Evolutionary conservation across 1,139 yeast genomes (phyloP).

Genomic region (Saccharomyces hybrid): DNA sequence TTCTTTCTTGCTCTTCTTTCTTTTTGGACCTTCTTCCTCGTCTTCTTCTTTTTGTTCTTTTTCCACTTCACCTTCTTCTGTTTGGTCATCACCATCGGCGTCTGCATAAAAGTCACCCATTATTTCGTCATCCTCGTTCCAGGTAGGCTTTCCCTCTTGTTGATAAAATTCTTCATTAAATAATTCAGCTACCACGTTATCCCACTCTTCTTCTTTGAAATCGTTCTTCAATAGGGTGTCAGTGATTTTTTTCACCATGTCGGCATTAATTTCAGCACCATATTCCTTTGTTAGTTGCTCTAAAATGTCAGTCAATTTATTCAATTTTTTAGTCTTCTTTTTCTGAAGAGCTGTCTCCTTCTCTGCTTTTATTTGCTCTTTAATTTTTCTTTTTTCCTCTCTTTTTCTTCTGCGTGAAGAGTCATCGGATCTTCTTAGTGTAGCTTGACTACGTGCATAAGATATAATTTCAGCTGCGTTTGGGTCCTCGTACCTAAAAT

Average conservation of each 20-base stretch:
- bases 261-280: constrained; percentile 65
- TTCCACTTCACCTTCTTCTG: constrained; percentile 15
- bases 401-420: constrained; percentile 76
- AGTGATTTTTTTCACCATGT: constrained; percentile 52
- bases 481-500: constrained; percentile 91
- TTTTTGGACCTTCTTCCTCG: constrained; percentile 32
- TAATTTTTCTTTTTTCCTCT: constrained; percentile 55
- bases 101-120: constrained; percentile 32
- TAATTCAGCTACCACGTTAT: constrained; percentile 70
- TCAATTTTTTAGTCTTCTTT: constrained; percentile 67
- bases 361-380: constrained; percentile 44
- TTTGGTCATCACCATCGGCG: constrained; percentile 19
- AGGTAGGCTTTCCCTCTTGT: constrained; percentile 49
- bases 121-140: constrained; percentile 45
- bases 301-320: constrained; percentile 69
- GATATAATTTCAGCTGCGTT: constrained; percentile 84
- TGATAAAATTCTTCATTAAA: constrained; percentile 77
- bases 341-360: constrained; percentile 58
- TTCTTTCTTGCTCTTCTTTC: constrained; percentile 43
- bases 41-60: constrained; percentile 25
- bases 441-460: constrained; percentile 94
- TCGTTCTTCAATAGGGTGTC: constrained; percentile 75
- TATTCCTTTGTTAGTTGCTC: constrained; percentile 73
- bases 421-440: constrained; percentile 73
- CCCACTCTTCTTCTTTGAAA: constrained; percentile 91